Evolutionary conservation across 306 rosid genomes (phyloP), one percentile per base, ranked within the genome.

Genomic region (Prunus mongolica): DNA sequence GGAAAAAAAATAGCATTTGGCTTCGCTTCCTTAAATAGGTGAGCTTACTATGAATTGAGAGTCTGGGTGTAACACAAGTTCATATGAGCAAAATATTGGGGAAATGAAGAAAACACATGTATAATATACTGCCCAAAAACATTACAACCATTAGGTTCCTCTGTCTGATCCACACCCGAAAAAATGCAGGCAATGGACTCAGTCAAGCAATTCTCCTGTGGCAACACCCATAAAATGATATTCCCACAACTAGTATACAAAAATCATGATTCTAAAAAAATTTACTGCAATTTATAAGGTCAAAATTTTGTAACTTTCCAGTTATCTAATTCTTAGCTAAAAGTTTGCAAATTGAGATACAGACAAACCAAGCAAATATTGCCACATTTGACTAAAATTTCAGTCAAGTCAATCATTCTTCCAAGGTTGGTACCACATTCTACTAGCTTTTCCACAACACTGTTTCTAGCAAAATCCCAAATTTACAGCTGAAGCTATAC

Each of bases 341-440:
- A 69, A 34, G 28, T 67, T 34, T 70, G 18, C 11, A 65, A 64
- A 12, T 16, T 27, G 16, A 41, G 54, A 22, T 57, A 57, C 15
- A 41, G 27, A 22, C 63, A 19, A 75, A 28, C 63, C 32, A 54
- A 72, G 72, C 66, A 8, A 51, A 38, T 34, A 61, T 61, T 27
- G 27, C 70, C 76, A 66, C 57, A 71, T 68, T 16, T 67, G 47
- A 65, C 28, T 63, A 27, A 68, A 46, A 76, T 41, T 76, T 75
- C 4, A 47, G 61, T 74, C 18, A 38, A 34, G 76, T 14, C 8
- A 56, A 41, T 4, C 14, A 56, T 8, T 38, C 55, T 22, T 34
- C 52, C 15, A 46, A 34, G 45, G 72, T 30, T 55, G 13, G 52
- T 50, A 24, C 57, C 50, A 46, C 32, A 54, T 22, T 78, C 76